Percentiles rank a stretch among this genome's conserved stretches.
Conservation (phyloP, 2,329 filamentous ascomycete genomes). For the Penicillium sp. region DNA sequence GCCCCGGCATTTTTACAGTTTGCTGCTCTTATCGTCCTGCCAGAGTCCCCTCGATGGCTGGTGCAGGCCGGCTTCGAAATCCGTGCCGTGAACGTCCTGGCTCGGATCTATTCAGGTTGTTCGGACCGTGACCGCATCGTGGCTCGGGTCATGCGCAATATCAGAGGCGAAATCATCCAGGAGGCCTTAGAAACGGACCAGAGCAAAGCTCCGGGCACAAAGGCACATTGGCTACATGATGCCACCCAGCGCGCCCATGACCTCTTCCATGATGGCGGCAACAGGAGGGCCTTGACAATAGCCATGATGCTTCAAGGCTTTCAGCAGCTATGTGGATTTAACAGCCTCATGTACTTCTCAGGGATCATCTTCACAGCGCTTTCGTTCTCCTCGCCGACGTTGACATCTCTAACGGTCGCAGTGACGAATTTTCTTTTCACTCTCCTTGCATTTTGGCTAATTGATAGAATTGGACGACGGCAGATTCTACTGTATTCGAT, state of each 20-base stretch:
- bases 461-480: conserved; percentile 74
- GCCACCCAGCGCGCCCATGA: conserved; percentile 27
- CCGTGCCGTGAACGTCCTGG: conserved; percentile 62
- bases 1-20: conserved; percentile 70
- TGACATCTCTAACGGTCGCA: conserved; percentile 75
- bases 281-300: conserved; percentile 68
- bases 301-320: conserved; percentile 81
- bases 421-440: conserved; percentile 80
- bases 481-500: conserved; percentile 77
- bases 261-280: conserved; percentile 43
- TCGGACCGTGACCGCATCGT: conserved; percentile 48
- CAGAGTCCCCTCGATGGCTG: conserved; percentile 85
- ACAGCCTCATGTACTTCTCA: conserved; percentile 89
- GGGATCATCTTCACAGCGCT: conserved; percentile 75
- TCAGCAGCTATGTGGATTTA: conserved; percentile 87
- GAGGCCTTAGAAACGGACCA: conserved; percentile 51
- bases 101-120: conserved; percentile 56
- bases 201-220: conserved; percentile 17
- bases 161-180: conserved; percentile 69
- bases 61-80: conserved; percentile 61
- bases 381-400: conserved; percentile 71
- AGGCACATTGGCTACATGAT: conserved; percentile 25
- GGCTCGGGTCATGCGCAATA: conserved; percentile 60
- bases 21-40: conserved; percentile 65
- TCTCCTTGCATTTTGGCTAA: conserved; percentile 66